Base-by-base conservation (phyloP, 306 rosid genomes). In the Dicorynia guianensis region DNA sequence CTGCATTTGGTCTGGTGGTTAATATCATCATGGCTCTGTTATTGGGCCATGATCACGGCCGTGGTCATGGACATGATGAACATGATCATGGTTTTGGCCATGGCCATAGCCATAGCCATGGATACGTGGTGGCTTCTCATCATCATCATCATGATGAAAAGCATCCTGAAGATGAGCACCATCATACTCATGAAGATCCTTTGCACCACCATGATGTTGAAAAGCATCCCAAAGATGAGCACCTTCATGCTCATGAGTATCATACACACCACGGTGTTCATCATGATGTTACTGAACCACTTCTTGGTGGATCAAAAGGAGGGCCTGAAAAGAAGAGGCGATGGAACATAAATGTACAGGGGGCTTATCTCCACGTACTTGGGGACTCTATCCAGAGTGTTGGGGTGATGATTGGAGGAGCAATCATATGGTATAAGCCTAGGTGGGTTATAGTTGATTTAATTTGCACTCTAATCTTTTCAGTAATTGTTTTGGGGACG, bases 331-430 rank as follows among this genome's bases (percentile, higher is more conserved):
- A 86, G 88, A 88, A 83, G 86, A 83, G 48, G 67, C 68, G 69
- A 38, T 3, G 74, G 72, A 88, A 86, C 83, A 80, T 91, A 75
- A 91, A 91, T 46, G 83, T 91, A 34, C 89, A 82, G 63, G 93
- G 96, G 38, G 96, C 96, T 42, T 91, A 88, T 83, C 96, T 91
- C 63, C 93, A 91, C 55, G 96, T 91, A 14, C 93, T 91, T 13
- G 93, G 96, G 59, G 96, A 91, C 85, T 88, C 85, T 1, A 46
- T 86, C 67, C 96, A 91, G 62, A 91, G 96, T 72, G 52, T 91
- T 6, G 93, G 96, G 42, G 96, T 91, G 35, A 91, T 91, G 96
- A 91, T 91, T 1, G 96, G 93, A 5, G 96, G 96, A 64, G 96
- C 86, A 57, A 55, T 86, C 63, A 87, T 91, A 83, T 91, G 96